Evolutionary conservation across 352 stramenopile species (phyloP).

Genomic region (Pythium vanterpoolii): DNA sequence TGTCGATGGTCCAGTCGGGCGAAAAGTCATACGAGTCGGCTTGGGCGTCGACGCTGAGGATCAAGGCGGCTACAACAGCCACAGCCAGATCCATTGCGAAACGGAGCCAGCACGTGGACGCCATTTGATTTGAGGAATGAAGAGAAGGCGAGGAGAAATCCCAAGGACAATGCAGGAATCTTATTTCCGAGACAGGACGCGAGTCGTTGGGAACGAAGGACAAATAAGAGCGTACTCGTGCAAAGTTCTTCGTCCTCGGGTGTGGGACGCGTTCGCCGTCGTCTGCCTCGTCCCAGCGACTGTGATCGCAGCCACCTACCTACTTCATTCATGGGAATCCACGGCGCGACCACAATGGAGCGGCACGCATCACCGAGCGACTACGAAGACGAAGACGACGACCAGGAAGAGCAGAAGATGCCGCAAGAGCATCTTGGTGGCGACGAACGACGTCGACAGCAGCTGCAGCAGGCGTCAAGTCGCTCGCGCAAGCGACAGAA

Average conservation of each 20-base stretch:
- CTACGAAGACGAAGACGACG: constrained; percentile 1
- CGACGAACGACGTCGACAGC: constrained; percentile 12
- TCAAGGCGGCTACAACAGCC: background rate
- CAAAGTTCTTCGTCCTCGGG: background rate
- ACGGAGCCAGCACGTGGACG: background rate
- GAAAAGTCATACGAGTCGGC: constrained; percentile 11
- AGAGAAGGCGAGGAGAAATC: background rate
- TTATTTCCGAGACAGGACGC: background rate
- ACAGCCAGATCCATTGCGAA: background rate
- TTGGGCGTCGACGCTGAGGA: background rate
- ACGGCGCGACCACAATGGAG: background rate
- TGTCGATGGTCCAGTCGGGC: constrained; percentile 19
- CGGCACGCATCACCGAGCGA: background rate
- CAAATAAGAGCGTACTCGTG: background rate
- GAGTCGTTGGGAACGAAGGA: too few species aligned
- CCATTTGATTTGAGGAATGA: background rate
- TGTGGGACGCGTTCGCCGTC: too few species aligned
- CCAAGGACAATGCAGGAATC: background rate
- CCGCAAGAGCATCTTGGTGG: background rate
- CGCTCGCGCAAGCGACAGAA: constrained; percentile 49
- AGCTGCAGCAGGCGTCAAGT: constrained; percentile 23
- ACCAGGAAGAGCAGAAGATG: constrained; percentile 4
- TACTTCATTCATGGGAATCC: too few species aligned
- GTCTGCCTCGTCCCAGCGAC: background rate
- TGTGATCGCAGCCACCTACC: background rate